phyloP scores from a whole-genome alignment of 306 rosid genomes.

The Hippophae rhamnoides region DNA sequence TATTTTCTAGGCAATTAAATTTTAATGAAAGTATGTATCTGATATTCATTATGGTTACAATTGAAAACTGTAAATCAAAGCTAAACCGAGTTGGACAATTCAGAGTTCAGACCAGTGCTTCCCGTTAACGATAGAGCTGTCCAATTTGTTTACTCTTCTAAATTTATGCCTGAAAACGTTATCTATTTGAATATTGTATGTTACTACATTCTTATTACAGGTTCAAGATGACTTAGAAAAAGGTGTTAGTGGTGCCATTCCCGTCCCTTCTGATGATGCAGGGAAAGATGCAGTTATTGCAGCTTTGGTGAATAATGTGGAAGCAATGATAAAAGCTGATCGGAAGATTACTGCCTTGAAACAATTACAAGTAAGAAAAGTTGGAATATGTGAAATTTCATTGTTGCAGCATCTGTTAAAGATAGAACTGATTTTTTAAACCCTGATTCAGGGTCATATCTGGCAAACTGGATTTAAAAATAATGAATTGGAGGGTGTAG shows the following conservation, averaged over 20 bases:
- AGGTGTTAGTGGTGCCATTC: constrained; percentile 63
- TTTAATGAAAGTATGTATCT: too few species aligned
- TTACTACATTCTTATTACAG: constrained; percentile 28
- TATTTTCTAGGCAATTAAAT: too few species aligned
- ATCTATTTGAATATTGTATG: constrained; percentile 1
- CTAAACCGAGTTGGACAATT: background rate
- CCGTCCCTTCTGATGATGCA: constrained; percentile 64
- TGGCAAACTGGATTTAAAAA: constrained; percentile 84
- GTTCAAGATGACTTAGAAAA: constrained; percentile 75
- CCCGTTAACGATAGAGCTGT: too few species aligned
- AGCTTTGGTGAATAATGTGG: constrained; percentile 72
- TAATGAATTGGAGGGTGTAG: constrained; percentile 72
- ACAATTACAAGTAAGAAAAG: constrained; percentile 75
- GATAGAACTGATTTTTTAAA: constrained; percentile 19
- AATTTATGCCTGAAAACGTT: background rate
- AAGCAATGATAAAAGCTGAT: constrained; percentile 94
- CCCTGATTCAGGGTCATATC: constrained; percentile 71
- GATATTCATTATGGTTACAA: background rate
- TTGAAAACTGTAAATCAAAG: background rate
- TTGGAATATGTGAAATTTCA: constrained; percentile 2
- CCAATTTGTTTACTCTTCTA: background rate
- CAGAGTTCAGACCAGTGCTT: too few species aligned
- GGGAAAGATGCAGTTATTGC: constrained; percentile 74
- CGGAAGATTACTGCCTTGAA: constrained; percentile 81
- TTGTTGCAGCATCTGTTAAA: constrained; percentile 12